Percentiles rank a stretch among this genome's conserved stretches.
These are phyloP conservation scores for Acarospora socialis DNA, from an alignment of 2,329 filamentous ascomycete genomes.

Conservation along the genomic window DNA sequence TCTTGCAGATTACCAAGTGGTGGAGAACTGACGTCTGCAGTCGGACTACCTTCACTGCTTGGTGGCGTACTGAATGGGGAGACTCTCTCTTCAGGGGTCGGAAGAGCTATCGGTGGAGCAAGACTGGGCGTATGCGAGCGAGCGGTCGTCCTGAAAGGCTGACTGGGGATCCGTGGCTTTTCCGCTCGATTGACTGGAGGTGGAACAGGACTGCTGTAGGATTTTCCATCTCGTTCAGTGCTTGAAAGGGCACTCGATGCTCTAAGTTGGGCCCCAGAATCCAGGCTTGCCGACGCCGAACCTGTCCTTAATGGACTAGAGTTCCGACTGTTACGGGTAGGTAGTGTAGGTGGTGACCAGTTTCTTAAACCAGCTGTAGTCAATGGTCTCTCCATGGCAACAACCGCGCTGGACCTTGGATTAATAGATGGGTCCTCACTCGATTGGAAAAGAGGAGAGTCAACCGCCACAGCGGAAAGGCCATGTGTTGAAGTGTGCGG, in stretches of 20 bases:
- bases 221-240: constrained; percentile 20
- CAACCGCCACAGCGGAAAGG: constrained; percentile 27
- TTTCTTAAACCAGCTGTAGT: too few species aligned
- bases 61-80: constrained; percentile 86
- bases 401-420: too few species aligned
- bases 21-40: constrained; percentile 21
- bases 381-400: too few species aligned
- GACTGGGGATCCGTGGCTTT: constrained; percentile 53
- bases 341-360: too few species aligned
- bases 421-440: too few species aligned
- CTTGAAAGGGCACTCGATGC: too few species aligned
- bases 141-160: constrained; percentile 24
- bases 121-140: constrained; percentile 14
- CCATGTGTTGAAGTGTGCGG: constrained; percentile 28
- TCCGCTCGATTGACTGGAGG: constrained; percentile 69
- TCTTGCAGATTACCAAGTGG: constrained; percentile 12
- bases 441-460: constrained; percentile 31
- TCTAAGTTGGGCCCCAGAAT: too few species aligned
- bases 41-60: constrained; percentile 49
- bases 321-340: too few species aligned
- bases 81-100: constrained; percentile 30
- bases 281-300: too few species aligned
- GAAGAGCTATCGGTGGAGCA: constrained; percentile 13
- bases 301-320: too few species aligned
- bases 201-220: constrained; percentile 36